Evolutionary conservation across 2,329 filamentous ascomycete genomes (phyloP), one percentile per base, ranked within the genome.

Genomic region (Trichoderma sp.): DNA sequence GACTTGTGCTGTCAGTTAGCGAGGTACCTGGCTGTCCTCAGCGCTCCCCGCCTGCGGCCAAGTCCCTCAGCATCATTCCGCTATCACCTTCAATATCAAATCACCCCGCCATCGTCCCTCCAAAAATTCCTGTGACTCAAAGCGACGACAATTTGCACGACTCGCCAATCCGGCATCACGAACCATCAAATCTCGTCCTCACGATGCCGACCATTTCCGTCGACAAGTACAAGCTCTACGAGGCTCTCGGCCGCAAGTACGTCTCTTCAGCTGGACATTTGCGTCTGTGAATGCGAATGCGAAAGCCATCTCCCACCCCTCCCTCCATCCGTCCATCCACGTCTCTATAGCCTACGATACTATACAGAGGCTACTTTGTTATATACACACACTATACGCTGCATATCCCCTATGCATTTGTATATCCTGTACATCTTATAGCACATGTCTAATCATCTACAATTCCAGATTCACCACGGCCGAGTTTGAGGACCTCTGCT

Each of bases 401-500:
- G 9, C 45, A 21, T 21, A 53, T 0, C 8, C 16, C 24, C 16
- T 3, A 35, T 12, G 60, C n/a, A 35, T 2, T 33, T 6, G 4
- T 18, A 68, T 68, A 76, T 56, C 50, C n/a, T 73, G 4, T 16
- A 41, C 9, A 18, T 7, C 29, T 24, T 60, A 27, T 29, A 29
- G 5, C 27, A 11, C 27, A 33, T 6, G 16, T 14, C 45, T 53
- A 63, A 33, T 6, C 18, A n/a, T 11, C 24, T 64, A 56, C 45
- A 59, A 6, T 27, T 41, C 12, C 76, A 95, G 93, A 79, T 96
- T 94, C 85, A 98, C 96, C 74, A 97, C 94, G 78, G 91, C 97
- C 81, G 94, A 97, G 82, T 99, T 99, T 83, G 97, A 99, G 85
- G 94, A 97, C 83, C 89, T 99, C 80, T 98, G 97, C 86, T 99